Conservation (phyloP, 768 basidiomycete species). For the Udeniomyces megalosporus region DNA sequence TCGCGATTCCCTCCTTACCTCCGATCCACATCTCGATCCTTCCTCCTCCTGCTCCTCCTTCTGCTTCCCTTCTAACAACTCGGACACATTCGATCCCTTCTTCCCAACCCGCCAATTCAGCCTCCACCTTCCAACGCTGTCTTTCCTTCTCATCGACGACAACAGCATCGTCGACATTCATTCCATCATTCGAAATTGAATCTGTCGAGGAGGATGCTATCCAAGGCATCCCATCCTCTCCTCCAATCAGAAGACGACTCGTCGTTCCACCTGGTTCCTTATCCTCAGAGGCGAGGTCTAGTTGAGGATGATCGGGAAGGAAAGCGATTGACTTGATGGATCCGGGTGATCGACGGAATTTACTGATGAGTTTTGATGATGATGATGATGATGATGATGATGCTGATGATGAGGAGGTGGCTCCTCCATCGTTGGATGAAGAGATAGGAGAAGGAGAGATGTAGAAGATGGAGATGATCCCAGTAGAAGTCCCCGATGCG, state of each 20-base stretch:
- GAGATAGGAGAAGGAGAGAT: too few relatives aligned
- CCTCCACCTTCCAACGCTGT: not conserved
- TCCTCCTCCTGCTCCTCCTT: not conserved
- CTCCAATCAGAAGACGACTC: not conserved
- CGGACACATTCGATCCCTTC: not conserved
- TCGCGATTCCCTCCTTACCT: not conserved
- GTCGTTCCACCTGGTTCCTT: not conserved
- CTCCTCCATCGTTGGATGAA: not conserved
- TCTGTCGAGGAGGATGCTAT: not conserved
- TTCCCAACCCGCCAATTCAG: not conserved
- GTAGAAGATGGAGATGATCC: not conserved
- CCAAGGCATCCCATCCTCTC: not conserved
- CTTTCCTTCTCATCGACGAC: not conserved
- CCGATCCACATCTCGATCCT: not conserved
- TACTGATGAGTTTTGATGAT: not conserved
- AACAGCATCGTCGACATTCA: too few relatives aligned
- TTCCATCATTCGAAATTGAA: not conserved
- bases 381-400: not conserved
- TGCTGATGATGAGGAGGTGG: not conserved
- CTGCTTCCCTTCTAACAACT: not conserved
- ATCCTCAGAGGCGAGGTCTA: too few relatives aligned
- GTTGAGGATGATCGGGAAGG: too few relatives aligned
- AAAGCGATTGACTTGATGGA: not conserved
- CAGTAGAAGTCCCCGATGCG: not conserved
- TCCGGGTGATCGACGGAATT: not conserved